Conservation (phyloP, 768 basidiomycete genomes). For the Kwoniella mangroviensis region DNA sequence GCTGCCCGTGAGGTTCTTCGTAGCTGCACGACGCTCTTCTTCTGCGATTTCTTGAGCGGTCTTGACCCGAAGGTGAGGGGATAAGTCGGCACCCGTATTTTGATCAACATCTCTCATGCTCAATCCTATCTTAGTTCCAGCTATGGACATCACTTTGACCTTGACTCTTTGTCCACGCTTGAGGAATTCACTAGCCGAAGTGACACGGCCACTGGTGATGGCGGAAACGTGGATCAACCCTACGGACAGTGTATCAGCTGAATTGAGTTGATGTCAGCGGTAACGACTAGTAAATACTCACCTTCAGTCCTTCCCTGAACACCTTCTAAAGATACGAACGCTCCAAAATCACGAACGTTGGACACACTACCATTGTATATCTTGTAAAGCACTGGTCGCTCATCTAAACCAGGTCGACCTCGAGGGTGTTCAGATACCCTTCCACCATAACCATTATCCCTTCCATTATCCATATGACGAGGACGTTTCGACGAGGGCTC, state of each 20-base stretch:
- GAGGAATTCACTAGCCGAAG: slow-evolving; percentile 83
- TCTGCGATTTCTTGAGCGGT: slow-evolving; percentile 87
- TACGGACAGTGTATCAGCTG: slow-evolving; percentile 53
- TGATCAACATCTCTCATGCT: slow-evolving; percentile 99
- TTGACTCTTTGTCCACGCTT: slow-evolving; percentile 84
- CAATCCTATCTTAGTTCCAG: slow-evolving; percentile 76
- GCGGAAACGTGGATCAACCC: slow-evolving; percentile 98
- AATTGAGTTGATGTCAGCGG: neutral
- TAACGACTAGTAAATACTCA: slow-evolving; percentile 53
- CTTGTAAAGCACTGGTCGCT: slow-evolving; percentile 87
- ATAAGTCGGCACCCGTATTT: slow-evolving; percentile 81
- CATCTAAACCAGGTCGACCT: slow-evolving; percentile 65
- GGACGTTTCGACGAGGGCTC: slow-evolving; percentile 67
- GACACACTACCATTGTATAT: slow-evolving; percentile 87
- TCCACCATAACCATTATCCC: slow-evolving; percentile 20
- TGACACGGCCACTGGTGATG: slow-evolving; percentile 80
- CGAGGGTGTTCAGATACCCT: slow-evolving; percentile 55
- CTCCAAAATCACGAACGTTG: slow-evolving; percentile 91
- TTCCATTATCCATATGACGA: slow-evolving; percentile 59
- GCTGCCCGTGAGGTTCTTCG: slow-evolving; percentile 72
- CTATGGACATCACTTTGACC: slow-evolving; percentile 94
- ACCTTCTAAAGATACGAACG: slow-evolving; percentile 89
- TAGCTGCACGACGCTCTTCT: slow-evolving; percentile 70
- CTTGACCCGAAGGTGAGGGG: slow-evolving; percentile 91
- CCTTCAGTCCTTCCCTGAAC: slow-evolving; percentile 85